Base-by-base conservation (phyloP, 192 early-diverging fungal genomes). In the Backusella mclennaniae region DNA sequence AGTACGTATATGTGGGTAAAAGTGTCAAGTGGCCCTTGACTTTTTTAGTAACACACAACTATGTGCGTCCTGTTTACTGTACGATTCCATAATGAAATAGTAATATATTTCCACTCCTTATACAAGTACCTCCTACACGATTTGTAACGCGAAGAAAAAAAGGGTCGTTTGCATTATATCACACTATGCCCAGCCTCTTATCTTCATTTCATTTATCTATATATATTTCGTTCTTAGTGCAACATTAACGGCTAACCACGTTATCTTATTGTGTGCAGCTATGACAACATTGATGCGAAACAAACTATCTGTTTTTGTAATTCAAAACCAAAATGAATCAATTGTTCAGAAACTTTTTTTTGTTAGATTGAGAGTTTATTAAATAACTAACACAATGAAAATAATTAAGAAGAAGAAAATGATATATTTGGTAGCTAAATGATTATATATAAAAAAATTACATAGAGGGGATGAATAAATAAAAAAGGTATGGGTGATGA, bases 391-490 rank as follows among this genome's bases (percentile, higher is more conserved):
- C 21, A 29, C 2, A 26, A 63, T 63, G 46, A 49, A 49, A 49
- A 49, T 49, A 49, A 49, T 49, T 49, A 49, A 49, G 42, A 49
- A 49, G 19, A 49, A 49, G 42, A 17, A 49, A 49, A 49, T 49
- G 46, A 63, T 63, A 63, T 63, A 63, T 63, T 63, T 63, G 56
- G 56, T 63, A 63, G 56, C 56, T 63, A 63, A 63, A 63, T 63
- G 21, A 29, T 29, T 63, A 63, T 63, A 63, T 63, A 26, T 29
- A 63, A 14, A 63, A 29, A 29, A 29, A 63, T 63, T 63, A 63
- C 56, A 63, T 63, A 63, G 23, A 29, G 53, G 53, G n/a, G 53
- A 63, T 63, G 56, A 63, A 63, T 63, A 63, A 49, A 21, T 49
- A 49, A 49, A 49, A 49, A 49, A 49, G 19, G 15, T 49, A 49